These are phyloP conservation scores for Recurvomyces mirabilis DNA, from an alignment of 495 filamentous ascomycete species.

Conservation along the genomic window DNA sequence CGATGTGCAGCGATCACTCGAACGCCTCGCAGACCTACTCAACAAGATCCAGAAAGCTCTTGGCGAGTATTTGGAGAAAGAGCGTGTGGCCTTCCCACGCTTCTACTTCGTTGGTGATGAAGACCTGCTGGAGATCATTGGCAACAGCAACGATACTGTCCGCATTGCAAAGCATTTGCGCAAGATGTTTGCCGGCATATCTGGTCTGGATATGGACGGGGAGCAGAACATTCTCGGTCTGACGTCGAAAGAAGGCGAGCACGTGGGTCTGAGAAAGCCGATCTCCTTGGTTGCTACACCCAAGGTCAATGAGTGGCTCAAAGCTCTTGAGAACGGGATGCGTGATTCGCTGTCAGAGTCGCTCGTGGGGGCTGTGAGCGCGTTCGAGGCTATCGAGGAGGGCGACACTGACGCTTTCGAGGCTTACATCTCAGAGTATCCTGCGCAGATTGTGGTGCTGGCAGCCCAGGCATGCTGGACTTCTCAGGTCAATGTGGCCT, in stretches of 20 bases:
- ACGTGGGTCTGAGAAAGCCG: constrained; percentile 73
- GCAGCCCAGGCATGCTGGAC: constrained; percentile 96
- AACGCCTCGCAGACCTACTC: constrained; percentile 84
- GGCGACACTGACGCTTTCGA: constrained; percentile 55
- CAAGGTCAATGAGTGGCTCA: constrained; percentile 96
- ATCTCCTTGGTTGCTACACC: constrained; percentile 88
- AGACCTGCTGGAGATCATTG: constrained; percentile 97
- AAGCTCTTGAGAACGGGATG: constrained; percentile 83
- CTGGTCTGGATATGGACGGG: constrained; percentile 82
- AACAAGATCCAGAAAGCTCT: constrained; percentile 99
- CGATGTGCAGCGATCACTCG: constrained; percentile 87
- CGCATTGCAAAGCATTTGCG: constrained; percentile 96
- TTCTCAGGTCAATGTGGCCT: constrained; percentile 59
- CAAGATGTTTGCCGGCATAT: constrained; percentile 98
- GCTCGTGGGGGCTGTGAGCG: constrained; percentile 70
- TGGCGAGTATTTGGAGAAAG: constrained; percentile 95
- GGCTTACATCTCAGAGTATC: constrained; percentile 67
- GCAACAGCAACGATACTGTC: constrained; percentile 92
- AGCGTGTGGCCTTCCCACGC: constrained; percentile 89
- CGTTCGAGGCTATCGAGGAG: constrained; percentile 55
- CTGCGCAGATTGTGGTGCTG: constrained; percentile 89
- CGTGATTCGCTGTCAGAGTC: constrained; percentile 85
- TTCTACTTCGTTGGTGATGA: constrained; percentile 99
- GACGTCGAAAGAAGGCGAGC: constrained; percentile 90
- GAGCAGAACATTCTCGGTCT: constrained; percentile 75